Base-by-base conservation (phyloP, 2,329 filamentous ascomycete genomes). In the Trichoderma simmonsii region DNA sequence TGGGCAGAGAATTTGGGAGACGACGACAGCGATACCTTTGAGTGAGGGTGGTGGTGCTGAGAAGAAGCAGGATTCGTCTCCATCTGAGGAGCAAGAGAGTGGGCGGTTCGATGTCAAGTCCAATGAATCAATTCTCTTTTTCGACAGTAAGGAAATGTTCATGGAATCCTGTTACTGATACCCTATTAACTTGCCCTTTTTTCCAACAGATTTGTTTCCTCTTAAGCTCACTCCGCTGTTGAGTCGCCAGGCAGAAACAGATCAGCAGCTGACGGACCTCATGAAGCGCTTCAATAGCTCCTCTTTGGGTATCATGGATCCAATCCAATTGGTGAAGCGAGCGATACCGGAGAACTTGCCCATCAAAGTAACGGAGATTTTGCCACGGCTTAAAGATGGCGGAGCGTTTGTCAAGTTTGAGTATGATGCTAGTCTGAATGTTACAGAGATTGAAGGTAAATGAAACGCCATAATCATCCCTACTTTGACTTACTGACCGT, bases 351-450 rank as follows among this genome's bases (percentile, higher is more conserved):
- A 84, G 5, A 86, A 86, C 11, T 77, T 91, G 2, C 85, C 88
- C 1, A 84, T 97, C 62, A 90, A 91, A 72, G 89, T 97, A 61
- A 93, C 90, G 3, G 92, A 97, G 77, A 91, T 98, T 18, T 81
- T 98, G 21, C 94, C 95, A 0, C 88, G 94, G 3, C 85, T 97
- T 32, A 95, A 97, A 77, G 96, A 99, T 78, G 96, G 96, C 18
- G 96, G 96, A 14, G 94, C 93, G 0, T 98, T 97, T 79, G 91
- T 98, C 80, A 98, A 97, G 80, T 94, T 97, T 79, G 87, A 86
- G 18, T 88, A 86, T 68, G 81, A 83, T 51, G 73, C 80, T 1
- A 80, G 79, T 12, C 76, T 83, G 11, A 79, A 82, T 4, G 77
- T 82, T 3, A 79, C 82, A 61, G 77, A 85, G 62, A 78, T 87